These are phyloP conservation scores for Hypoxylon sp. DNA, from an alignment of 2,329 filamentous ascomycete genomes.

Conservation along the genomic window DNA sequence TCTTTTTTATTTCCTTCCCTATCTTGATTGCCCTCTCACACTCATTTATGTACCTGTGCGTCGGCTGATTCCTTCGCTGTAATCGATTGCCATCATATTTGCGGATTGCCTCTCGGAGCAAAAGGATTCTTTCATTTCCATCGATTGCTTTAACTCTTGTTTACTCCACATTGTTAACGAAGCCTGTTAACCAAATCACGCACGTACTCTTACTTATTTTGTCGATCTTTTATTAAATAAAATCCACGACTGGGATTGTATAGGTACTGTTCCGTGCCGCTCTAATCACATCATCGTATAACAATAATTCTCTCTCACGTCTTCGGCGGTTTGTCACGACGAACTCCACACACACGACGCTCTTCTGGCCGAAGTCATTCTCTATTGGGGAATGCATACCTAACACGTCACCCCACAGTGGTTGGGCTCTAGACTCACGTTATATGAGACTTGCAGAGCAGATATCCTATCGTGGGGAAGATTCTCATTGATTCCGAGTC, in stretches of 20 bases:
- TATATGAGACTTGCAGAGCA: slow-evolving; percentile 48
- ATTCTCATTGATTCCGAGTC: slow-evolving; percentile 29
- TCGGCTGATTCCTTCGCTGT: slow-evolving; percentile 37
- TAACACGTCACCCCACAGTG: slow-evolving; percentile 48
- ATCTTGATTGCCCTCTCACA: slow-evolving; percentile 26
- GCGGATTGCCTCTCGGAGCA: slow-evolving; percentile 37
- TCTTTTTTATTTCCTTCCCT: slow-evolving; percentile 12
- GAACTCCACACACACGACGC: slow-evolving; percentile 39
- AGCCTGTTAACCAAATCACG: slow-evolving; percentile 19
- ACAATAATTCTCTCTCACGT: slow-evolving; percentile 16
- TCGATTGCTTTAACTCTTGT: slow-evolving; percentile 23
- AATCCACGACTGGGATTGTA: slow-evolving; percentile 13
- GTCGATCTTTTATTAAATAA: slow-evolving; percentile 23
- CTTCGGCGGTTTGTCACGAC: slow-evolving; percentile 24
- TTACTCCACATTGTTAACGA: slow-evolving; percentile 7
- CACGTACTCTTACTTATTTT: slow-evolving; percentile 13
- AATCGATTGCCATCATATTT: slow-evolving; percentile 32
- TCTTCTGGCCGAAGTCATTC: slow-evolving; percentile 32
- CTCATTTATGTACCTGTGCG: slow-evolving; percentile 30
- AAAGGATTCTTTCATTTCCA: slow-evolving; percentile 23
- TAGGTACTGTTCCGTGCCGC: slow-evolving; percentile 22
- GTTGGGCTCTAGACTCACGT: slow-evolving; percentile 51
- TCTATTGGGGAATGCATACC: slow-evolving; percentile 42
- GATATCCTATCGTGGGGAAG: slow-evolving; percentile 26
- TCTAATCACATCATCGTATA: slow-evolving; percentile 33